These are phyloP conservation scores for Citeromyces hawaiiensis DNA, from an alignment of 1,139 yeast species.

Conservation along the genomic window DNA sequence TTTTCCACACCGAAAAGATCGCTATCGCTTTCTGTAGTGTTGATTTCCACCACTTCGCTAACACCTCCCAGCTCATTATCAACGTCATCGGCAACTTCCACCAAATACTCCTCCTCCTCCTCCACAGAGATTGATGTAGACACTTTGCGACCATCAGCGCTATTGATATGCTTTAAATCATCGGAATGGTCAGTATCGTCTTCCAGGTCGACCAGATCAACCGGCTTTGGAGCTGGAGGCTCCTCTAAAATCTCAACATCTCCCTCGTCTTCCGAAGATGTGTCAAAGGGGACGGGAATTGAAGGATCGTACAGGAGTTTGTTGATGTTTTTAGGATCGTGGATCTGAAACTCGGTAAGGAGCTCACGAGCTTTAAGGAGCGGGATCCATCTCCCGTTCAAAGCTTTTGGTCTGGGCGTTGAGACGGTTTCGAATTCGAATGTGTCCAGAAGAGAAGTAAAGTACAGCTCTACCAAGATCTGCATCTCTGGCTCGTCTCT, in stretches of 20 bases:
- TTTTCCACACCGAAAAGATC: background rate
- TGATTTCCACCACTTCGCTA: background rate
- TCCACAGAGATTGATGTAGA: background rate
- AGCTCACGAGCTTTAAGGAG: constrained; percentile 7
- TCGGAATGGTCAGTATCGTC: background rate
- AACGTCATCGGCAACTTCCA: background rate
- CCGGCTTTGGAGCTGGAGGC: background rate
- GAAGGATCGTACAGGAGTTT: background rate
- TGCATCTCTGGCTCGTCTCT: constrained; percentile 6
- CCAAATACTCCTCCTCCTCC: background rate
- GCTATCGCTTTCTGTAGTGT: background rate
- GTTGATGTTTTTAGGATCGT: background rate
- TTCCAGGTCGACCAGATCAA: background rate
- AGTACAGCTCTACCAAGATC: constrained; percentile 8
- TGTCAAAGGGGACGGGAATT: background rate
- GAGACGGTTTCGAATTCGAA: constrained; percentile 8
- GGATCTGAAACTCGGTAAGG: constrained; percentile 4
- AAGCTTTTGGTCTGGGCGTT: constrained; percentile 2
- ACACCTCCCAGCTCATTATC: background rate
- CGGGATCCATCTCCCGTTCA: constrained; percentile 14
- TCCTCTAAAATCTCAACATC: background rate
- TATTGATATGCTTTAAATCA: background rate
- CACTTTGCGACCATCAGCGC: background rate
- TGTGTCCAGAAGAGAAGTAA: constrained; percentile 8
- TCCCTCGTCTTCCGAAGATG: background rate